Evolutionary conservation across 208 protist species (phyloP).

Genomic region (Sergeia podlipaevii): DNA sequence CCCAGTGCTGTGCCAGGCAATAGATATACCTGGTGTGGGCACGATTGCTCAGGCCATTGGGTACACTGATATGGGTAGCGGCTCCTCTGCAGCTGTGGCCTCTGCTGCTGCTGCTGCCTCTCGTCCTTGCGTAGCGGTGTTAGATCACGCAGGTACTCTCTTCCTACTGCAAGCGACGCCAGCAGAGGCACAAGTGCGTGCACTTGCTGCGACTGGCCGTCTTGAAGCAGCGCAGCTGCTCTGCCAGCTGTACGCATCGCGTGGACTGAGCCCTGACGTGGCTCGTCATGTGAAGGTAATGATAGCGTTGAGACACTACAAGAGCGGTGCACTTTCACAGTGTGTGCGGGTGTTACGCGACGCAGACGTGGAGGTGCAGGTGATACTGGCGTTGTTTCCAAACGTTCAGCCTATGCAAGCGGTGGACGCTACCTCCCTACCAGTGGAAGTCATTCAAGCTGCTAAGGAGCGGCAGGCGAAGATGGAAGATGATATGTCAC

Average conservation of each 20-base stretch:
- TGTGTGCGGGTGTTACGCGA: constrained; percentile 42
- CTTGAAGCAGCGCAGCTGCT: constrained; percentile 46
- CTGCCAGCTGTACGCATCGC: constrained; percentile 54
- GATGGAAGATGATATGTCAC: constrained; percentile 18
- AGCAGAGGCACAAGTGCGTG: constrained; percentile 20
- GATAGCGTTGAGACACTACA: too few species aligned
- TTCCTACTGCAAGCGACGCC: constrained; percentile 29
- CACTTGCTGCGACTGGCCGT: constrained; percentile 14
- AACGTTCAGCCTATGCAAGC: background rate
- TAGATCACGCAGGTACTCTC: too few species aligned
- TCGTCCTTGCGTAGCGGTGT: too few species aligned
- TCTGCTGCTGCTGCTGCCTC: too few species aligned
- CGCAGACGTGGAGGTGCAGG: constrained; percentile 31
- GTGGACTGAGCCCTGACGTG: constrained; percentile 22
- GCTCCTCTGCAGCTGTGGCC: too few species aligned
- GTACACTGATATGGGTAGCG: too few species aligned
- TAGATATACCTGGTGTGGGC: too few species aligned
- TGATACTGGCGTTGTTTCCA: constrained; percentile 46
- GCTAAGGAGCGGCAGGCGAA: background rate
- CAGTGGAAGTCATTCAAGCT: constrained; percentile 2
- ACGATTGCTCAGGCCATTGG: too few species aligned
- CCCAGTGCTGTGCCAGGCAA: too few species aligned
- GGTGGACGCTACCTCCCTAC: constrained; percentile 7
- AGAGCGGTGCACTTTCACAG: too few species aligned
- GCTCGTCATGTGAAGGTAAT: constrained; percentile 22